Percentiles rank a stretch among this genome's conserved stretches.
phyloP scores from a whole-genome alignment of 306 rosid genomes.

The Mimosa pudica region DNA sequence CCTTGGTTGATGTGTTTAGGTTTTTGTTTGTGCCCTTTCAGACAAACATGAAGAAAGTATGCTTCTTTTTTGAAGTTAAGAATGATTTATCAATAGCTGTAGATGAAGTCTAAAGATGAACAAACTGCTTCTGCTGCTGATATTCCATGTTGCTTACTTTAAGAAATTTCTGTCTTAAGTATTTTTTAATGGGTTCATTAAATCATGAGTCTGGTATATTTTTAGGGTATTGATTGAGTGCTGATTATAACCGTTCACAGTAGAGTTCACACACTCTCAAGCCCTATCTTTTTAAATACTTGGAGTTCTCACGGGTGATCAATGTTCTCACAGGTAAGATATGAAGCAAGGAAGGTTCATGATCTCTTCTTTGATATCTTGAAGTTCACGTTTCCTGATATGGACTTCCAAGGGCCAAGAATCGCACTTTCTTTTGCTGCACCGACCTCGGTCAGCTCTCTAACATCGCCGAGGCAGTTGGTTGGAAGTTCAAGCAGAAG shows the following conservation, averaged over 20 bases:
- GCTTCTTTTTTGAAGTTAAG: background rate
- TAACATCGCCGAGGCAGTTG: slow-evolving; percentile 61
- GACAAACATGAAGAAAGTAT: background rate
- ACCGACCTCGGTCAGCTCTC: slow-evolving; percentile 45
- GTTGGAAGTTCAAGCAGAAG: slow-evolving; percentile 66
- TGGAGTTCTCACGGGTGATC: slow-evolving; percentile 26
- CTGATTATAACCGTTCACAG: background rate
- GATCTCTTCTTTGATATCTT: slow-evolving; percentile 94
- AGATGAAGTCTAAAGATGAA: background rate
- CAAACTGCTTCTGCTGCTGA: background rate
- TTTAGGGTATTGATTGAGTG: slow-evolving; percentile 16
- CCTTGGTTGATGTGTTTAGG: background rate
- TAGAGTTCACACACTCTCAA: background rate
- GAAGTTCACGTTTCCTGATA: slow-evolving; percentile 91
- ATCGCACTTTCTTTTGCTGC: slow-evolving; percentile 71
- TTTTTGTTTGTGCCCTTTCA: background rate
- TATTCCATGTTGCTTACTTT: background rate
- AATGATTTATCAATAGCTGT: background rate
- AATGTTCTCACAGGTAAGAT: slow-evolving; percentile 67
- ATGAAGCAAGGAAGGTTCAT: slow-evolving; percentile 95
- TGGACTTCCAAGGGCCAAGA: slow-evolving; percentile 81
- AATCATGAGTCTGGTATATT: slow-evolving; percentile 20
- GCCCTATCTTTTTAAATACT: background rate
- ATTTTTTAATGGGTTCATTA: too few species aligned
- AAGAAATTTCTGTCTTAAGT: background rate